Base-by-base conservation (phyloP, 2,329 filamentous ascomycete genomes). In the Herpotrichia juniperi region DNA sequence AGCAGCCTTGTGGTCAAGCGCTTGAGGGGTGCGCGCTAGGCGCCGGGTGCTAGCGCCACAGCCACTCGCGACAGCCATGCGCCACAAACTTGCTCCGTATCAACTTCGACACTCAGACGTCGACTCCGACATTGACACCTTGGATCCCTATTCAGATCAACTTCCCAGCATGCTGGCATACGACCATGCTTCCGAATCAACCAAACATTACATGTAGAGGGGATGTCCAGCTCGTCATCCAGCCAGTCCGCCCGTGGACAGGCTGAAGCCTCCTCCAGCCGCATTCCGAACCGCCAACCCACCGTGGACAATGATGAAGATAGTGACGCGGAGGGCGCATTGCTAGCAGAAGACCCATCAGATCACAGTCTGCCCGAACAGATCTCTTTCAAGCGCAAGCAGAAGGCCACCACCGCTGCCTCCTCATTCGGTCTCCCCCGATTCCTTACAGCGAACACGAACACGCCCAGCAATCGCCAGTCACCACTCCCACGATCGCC, bases 371-470 rank as follows among this genome's bases (percentile, higher is more conserved):
- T 83, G 28, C 73, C 76, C 48, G 78, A 83, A 31, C 69, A 69
- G 76, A 74, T 89, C 47, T 88, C 87, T 28, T 91, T 91, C 76
- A 91, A 90, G 77, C 86, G 88, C 66, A 87, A 84, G 58, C 81
- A 84, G 61, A 87, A 80, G 54, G 60, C 67, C 76, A 47, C 75
- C 11, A 50, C 61, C 16, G 57, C 61, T 19, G 57, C 68, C 3
- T 54, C 71, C 3, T 70, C 74, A 24, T 73, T 79, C 58, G 69
- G 73, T 42, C 67, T 81, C 50, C 73, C 74, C 43, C 65, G 75
- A 50, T 78, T 80, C 65, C 69, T 81, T 56, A 69, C 75, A 46
- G 74, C 75, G 3, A 72, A 73, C 8, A 65, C 75, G 52, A 62
- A 61, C 14, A 53, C 53, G 17, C 59, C 52, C 43, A 68, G 62